A percentile compares a stretch with the other conserved stretches of the same genome.
Evolutionary conservation across 139 green algal genomes (phyloP).

Genomic region (Yamagishiella unicocca): DNA sequence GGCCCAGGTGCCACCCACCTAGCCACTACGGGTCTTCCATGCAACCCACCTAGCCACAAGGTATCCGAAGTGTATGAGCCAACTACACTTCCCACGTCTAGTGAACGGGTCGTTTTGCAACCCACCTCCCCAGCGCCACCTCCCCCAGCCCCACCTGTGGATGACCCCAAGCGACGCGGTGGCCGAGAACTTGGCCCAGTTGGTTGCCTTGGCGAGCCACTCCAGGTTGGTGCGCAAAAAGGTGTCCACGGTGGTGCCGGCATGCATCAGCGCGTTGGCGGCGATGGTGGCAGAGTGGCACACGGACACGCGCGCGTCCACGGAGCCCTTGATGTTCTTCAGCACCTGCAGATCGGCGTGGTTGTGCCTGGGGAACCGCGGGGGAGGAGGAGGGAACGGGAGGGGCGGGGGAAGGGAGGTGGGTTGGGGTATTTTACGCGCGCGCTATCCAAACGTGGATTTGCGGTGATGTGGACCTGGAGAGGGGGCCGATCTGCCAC

Average conservation of each 20-base stretch:
- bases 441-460: too few relatives aligned
- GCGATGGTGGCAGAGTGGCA: slow-evolving; percentile 94
- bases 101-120: too few relatives aligned
- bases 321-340: slow-evolving; percentile 89
- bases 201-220: slow-evolving; percentile 96
- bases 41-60: not conserved
- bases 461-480: too few relatives aligned
- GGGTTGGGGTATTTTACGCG: not conserved
- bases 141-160: slow-evolving; percentile 71
- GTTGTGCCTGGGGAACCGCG: slow-evolving; percentile 67
- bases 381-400: not conserved
- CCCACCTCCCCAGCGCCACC: too few relatives aligned
- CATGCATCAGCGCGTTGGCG: slow-evolving; percentile 96
- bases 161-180: slow-evolving; percentile 98
- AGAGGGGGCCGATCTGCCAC: too few relatives aligned
- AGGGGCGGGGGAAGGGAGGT: not conserved
- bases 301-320: slow-evolving; percentile 89
- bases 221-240: slow-evolving; percentile 98
- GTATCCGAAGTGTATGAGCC: too few relatives aligned
- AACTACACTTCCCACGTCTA: too few relatives aligned
- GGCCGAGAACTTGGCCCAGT: slow-evolving; percentile 99
- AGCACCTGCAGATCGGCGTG: slow-evolving; percentile 89
- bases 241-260: slow-evolving; percentile 94
- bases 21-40: not conserved
- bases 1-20: not conserved